phyloP scores from a whole-genome alignment of 805 yeast genomes.

The Saturnispora besseyi region DNA sequence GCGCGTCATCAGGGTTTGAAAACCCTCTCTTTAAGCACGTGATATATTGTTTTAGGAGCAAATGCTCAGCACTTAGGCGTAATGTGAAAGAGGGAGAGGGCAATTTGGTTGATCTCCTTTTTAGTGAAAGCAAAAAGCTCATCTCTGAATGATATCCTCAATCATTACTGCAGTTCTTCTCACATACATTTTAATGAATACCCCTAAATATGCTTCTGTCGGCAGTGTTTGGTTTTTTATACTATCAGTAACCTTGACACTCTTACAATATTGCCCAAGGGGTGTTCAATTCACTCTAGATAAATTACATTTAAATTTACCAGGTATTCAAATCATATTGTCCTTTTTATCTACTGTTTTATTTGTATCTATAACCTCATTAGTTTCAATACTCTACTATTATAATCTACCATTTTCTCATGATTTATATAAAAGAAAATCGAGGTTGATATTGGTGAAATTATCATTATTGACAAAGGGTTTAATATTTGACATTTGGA shows the following conservation, averaged over 20 bases:
- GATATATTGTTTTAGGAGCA: neutral
- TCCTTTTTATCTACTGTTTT: neutral
- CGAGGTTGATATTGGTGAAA: neutral
- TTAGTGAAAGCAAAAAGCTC: too few relatives aligned
- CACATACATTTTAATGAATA: too few relatives aligned
- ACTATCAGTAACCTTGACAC: neutral
- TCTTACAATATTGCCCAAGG: neutral
- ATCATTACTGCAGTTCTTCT: too few relatives aligned
- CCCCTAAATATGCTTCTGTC: neutral
- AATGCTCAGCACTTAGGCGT: neutral
- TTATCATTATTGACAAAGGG: neutral
- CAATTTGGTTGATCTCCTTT: too few relatives aligned
- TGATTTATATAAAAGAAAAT: neutral
- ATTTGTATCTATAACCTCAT: neutral
- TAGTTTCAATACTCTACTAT: neutral
- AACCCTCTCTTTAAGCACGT: slow-evolving; percentile 10
- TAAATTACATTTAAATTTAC: neutral
- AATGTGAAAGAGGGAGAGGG: too few relatives aligned
- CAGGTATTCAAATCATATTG: neutral
- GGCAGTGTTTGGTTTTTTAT: neutral
- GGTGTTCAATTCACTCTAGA: neutral
- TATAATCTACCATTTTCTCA: slow-evolving; percentile 1
- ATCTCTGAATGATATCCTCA: too few relatives aligned
- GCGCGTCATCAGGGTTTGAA: neutral
- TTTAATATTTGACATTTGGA: slow-evolving; percentile 10